Evolutionary conservation across 345 rosid species (phyloP).

Genomic region (Dipteronia sinensis): DNA sequence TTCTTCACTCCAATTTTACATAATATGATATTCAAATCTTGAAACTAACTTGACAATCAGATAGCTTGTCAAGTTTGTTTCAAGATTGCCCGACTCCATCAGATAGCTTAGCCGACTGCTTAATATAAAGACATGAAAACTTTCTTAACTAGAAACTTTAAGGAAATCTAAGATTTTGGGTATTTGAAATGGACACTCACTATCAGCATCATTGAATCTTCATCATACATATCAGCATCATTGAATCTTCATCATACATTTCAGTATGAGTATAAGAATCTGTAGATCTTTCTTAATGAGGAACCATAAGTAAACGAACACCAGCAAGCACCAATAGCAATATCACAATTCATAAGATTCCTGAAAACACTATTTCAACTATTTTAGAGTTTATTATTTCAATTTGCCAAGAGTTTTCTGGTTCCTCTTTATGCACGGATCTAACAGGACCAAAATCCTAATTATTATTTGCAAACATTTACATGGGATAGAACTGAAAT

Average conservation of each 20-base stretch:
- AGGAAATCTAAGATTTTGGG: neutral
- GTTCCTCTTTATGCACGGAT: neutral
- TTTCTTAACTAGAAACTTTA: neutral
- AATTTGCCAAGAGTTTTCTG: neutral
- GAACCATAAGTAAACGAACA: neutral
- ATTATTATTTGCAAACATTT: neutral
- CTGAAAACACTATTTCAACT: neutral
- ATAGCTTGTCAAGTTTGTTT: neutral
- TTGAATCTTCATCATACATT: no score
- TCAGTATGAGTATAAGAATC: no score
- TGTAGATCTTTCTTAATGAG: neutral
- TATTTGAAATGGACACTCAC: neutral
- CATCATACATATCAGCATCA: neutral
- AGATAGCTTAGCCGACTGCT: no score
- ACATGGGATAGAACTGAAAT: neutral
- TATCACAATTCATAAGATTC: neutral
- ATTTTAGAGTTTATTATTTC: neutral
- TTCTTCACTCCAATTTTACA: neutral
- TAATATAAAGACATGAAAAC: no score
- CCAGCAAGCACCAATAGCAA: neutral
- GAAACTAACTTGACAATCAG: no score
- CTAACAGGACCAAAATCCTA: neutral
- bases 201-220: neutral
- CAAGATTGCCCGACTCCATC: neutral
- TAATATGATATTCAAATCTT: no score